Percentiles rank a stretch among this genome's conserved stretches.
Conservation (phyloP, 2,329 filamentous ascomycete genomes). For the Leptographium procerum region DNA sequence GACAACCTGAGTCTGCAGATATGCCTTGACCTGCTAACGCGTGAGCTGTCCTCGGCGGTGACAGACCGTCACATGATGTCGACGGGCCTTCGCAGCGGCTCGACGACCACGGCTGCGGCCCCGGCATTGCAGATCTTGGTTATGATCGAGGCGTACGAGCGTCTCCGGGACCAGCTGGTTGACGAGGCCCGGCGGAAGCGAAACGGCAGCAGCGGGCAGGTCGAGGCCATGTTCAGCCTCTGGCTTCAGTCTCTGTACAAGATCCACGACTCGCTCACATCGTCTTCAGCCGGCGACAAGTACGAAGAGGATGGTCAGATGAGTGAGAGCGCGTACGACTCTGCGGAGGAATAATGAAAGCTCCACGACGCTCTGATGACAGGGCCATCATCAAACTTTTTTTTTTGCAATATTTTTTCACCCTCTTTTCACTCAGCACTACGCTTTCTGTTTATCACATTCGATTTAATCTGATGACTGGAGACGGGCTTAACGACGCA, state of each 20-base stretch:
- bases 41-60: slow-evolving; percentile 35
- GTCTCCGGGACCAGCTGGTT: slow-evolving; percentile 33
- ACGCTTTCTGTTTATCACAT: not conserved
- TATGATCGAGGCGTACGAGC: slow-evolving; percentile 49
- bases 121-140: slow-evolving; percentile 41
- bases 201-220: slow-evolving; percentile 19
- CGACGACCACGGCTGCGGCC: slow-evolving; percentile 17
- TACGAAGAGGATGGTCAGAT: slow-evolving; percentile 8
- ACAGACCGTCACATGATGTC: slow-evolving; percentile 1
- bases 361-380: no score
- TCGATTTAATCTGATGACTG: not conserved
- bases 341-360: slow-evolving; percentile 6
- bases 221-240: slow-evolving; percentile 34
- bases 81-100: slow-evolving; percentile 1
- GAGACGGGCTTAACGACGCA: not conserved
- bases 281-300: slow-evolving; percentile 12
- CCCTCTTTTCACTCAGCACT: no score
- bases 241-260: slow-evolving; percentile 39
- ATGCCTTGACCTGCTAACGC: slow-evolving; percentile 37
- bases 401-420: no score
- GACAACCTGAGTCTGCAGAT: slow-evolving; percentile 36
- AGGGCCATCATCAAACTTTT: slow-evolving; percentile 11
- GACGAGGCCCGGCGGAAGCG: slow-evolving; percentile 14
- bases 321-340: slow-evolving; percentile 24
- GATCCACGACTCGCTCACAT: slow-evolving; percentile 30